These are phyloP conservation scores for Epichloe scottii DNA, from an alignment of 2,329 filamentous ascomycete species.

Conservation along the genomic window DNA sequence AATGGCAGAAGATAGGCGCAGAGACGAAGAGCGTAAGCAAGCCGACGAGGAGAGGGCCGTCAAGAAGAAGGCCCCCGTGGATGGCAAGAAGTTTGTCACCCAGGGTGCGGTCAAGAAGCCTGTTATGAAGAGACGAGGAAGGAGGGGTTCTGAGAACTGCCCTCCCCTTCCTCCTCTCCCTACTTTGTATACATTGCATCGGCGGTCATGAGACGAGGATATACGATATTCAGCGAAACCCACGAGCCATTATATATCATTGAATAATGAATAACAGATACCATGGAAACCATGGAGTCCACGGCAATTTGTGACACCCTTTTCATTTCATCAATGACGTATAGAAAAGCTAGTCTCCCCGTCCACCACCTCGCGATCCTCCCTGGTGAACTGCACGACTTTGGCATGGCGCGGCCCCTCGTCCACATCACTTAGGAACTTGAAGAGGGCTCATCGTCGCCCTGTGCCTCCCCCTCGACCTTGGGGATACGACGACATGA, in stretches of 20 bases:
- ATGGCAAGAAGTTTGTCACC: constrained; percentile 45
- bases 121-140: constrained; percentile 40
- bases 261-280: too few species aligned
- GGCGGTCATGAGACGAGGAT: too few species aligned
- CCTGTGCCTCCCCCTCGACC: constrained; percentile 87
- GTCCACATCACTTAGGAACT: constrained; percentile 63
- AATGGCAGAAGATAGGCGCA: constrained; percentile 75
- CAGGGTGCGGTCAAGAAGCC: constrained; percentile 51
- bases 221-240: too few species aligned
- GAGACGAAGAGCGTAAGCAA: constrained; percentile 44
- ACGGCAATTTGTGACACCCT: too few species aligned
- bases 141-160: constrained; percentile 31
- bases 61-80: constrained; percentile 23
- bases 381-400: constrained; percentile 62
- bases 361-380: constrained; percentile 50
- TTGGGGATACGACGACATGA: constrained; percentile 20
- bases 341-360: constrained; percentile 57
- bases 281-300: too few species aligned
- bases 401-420: constrained; percentile 59
- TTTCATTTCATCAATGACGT: constrained; percentile 19
- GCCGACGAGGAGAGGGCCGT: constrained; percentile 34
- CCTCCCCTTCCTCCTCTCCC: too few species aligned
- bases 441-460: constrained; percentile 50
- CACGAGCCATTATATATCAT: too few species aligned
- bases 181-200: too few species aligned